These are phyloP conservation scores for Selenicereus undatus DNA, from an alignment of 148 eudicot genomes.

Conservation along the genomic window DNA sequence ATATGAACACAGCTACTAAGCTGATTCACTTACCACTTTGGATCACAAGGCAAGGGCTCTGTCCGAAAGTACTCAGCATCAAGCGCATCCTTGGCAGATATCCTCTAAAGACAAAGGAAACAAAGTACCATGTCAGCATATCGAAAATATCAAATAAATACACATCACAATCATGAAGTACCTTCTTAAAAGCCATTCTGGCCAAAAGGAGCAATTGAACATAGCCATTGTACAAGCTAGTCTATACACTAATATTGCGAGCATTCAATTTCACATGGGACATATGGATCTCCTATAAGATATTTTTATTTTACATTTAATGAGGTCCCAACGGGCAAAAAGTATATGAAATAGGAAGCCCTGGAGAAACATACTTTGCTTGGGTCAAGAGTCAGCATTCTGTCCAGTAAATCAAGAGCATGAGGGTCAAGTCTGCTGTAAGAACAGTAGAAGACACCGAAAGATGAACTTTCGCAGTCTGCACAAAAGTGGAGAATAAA, in stretches of 20 bases:
- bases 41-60: conserved; percentile 87
- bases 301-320: too few species aligned
- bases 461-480: background rate
- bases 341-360: too few species aligned
- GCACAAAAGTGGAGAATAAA: background rate
- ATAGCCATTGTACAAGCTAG: background rate
- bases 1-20: background rate
- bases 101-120: conserved; percentile 45
- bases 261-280: background rate
- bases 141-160: background rate
- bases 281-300: background rate
- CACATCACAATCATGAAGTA: too few species aligned
- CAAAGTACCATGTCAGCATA: background rate
- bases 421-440: conserved; percentile 55
- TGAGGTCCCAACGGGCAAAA: too few species aligned
- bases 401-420: conserved; percentile 76
- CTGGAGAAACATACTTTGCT: conserved; percentile 43
- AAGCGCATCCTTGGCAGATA: conserved; percentile 82
- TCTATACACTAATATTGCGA: background rate
- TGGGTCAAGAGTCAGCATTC: conserved; percentile 80
- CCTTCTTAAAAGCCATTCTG: too few species aligned
- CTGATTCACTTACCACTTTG: conserved; percentile 43
- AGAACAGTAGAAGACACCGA: background rate
- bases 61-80: conserved; percentile 81
- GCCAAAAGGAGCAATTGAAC: background rate